Base-by-base conservation (phyloP, 192 early-diverging fungal genomes). In the Radiomyces spectabilis region DNA sequence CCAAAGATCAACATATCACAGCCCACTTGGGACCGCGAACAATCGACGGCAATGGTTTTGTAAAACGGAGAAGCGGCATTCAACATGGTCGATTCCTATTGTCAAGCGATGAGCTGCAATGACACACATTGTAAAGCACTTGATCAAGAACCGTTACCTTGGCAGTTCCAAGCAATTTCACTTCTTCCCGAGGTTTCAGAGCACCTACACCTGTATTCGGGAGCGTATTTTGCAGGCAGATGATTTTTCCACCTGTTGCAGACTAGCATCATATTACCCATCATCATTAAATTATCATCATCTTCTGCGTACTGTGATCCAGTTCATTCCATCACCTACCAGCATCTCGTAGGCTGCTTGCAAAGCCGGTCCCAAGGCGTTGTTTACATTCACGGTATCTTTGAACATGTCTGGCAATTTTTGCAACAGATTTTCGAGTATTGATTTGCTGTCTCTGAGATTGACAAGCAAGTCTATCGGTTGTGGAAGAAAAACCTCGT, bases 1-100 rank as follows among this genome's bases (percentile, higher is more conserved):
- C 87, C 89, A 67, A 98, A 88, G 33, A 91, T 71, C 47, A 95
- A 85, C 65, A 92, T 81, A 61, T 98, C 95, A 7, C 94, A 80
- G 22, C 82, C 80, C 13, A 98, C 81, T 69, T 98, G 95, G 12
- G 83, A 74, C 27, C 86, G 83, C 21, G 92, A 93, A 72, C 89
- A 94, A 40, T 94, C 87, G 2, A 94, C 89, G 5, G 94, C 94
- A 66, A 94, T 77, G 5, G 71, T 73, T 72, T 96, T 98, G 80
- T 98, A 98, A 68, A 93, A 98, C 0, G 72, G 68, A 25, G 76
- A 83, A n/a, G 88, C 82, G 16, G 94, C 79, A 51, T 93, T 84
- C 29, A 96, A 64, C 45, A 97, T 68, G 13, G 82, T 69, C 0
- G 85, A 81, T 68, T 98, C 95, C 80, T 81, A n/a, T n/a, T n/a